These are phyloP conservation scores for Ogataea chonburiensis DNA, from an alignment of 805 yeast genomes.

Conservation along the genomic window DNA sequence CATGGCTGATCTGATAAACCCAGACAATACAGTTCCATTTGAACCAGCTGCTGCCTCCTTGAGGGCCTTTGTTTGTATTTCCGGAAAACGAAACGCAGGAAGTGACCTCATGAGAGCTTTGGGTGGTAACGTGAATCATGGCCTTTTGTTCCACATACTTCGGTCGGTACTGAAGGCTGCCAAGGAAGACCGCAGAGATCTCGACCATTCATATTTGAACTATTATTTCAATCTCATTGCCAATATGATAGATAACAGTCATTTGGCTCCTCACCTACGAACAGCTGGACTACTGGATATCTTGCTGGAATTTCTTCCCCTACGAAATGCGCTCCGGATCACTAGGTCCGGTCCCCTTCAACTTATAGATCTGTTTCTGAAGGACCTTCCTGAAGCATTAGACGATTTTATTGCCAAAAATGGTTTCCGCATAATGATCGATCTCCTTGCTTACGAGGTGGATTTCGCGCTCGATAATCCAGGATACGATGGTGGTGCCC, in stretches of 20 bases:
- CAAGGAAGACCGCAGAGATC: slow-evolving; percentile 32
- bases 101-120: slow-evolving; percentile 72
- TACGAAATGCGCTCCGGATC: slow-evolving; percentile 50
- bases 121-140: slow-evolving; percentile 87
- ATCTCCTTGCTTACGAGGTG: slow-evolving; percentile 61
- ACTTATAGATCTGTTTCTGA: slow-evolving; percentile 48
- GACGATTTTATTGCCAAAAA: slow-evolving; percentile 61
- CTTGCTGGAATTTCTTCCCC: slow-evolving; percentile 57
- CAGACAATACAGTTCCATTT: slow-evolving; percentile 55
- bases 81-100: slow-evolving; percentile 67
- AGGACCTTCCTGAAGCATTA: slow-evolving; percentile 47
- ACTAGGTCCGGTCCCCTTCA: slow-evolving; percentile 65
- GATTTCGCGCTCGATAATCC: slow-evolving; percentile 62
- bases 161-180: slow-evolving; percentile 58
- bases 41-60: slow-evolving; percentile 59
- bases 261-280: slow-evolving; percentile 55
- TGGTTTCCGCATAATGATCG: slow-evolving; percentile 66
- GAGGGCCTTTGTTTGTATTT: slow-evolving; percentile 65
- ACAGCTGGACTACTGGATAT: slow-evolving; percentile 76
- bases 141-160: slow-evolving; percentile 69
- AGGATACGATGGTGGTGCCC: slow-evolving; percentile 50
- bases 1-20: slow-evolving; percentile 69
- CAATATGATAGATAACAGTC: slow-evolving; percentile 54
- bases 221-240: slow-evolving; percentile 61
- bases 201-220: slow-evolving; percentile 29